phyloP scores from a whole-genome alignment of 306 rosid genomes.

The Gillenia trifoliata region DNA sequence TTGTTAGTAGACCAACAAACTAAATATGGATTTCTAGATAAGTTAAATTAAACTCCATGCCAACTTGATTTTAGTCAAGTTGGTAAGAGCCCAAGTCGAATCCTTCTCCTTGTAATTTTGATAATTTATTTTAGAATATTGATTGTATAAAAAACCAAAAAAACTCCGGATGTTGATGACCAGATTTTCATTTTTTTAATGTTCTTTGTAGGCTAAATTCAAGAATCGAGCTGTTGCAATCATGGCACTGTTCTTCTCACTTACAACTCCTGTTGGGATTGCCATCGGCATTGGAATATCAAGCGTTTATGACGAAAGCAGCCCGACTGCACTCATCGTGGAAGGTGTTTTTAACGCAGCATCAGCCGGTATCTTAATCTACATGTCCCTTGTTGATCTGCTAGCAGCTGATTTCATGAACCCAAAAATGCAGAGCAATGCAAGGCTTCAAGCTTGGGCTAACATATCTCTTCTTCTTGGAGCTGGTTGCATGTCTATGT shows the following conservation, averaged over 20 bases:
- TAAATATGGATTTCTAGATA: no score
- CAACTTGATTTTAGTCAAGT: no score
- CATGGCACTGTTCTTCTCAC: slow-evolving; percentile 50
- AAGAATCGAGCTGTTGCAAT: slow-evolving; percentile 10
- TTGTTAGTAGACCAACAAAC: no score
- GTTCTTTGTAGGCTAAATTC: slow-evolving; percentile 37
- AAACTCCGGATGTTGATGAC: neutral
- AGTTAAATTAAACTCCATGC: no score
- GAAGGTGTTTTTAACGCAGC: slow-evolving; percentile 55
- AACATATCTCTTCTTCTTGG: slow-evolving; percentile 20
- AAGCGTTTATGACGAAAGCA: slow-evolving; percentile 32
- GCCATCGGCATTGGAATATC: slow-evolving; percentile 49
- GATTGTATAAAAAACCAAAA: no score
- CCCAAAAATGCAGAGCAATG: slow-evolving; percentile 25
- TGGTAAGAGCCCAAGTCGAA: no score
- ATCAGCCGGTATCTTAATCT: slow-evolving; percentile 56
- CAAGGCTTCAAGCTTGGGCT: slow-evolving; percentile 23
- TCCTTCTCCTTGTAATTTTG: no score
- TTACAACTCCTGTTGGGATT: slow-evolving; percentile 56
- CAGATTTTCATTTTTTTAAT: neutral
- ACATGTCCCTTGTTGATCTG: slow-evolving; percentile 55
- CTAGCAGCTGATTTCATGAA: slow-evolving; percentile 38
- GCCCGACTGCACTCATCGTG: slow-evolving; percentile 40
- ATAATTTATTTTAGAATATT: no score
- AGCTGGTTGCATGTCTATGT: slow-evolving; percentile 34